phyloP scores from a whole-genome alignment of 345 rosid species.

The Kernera saxatilis region DNA sequence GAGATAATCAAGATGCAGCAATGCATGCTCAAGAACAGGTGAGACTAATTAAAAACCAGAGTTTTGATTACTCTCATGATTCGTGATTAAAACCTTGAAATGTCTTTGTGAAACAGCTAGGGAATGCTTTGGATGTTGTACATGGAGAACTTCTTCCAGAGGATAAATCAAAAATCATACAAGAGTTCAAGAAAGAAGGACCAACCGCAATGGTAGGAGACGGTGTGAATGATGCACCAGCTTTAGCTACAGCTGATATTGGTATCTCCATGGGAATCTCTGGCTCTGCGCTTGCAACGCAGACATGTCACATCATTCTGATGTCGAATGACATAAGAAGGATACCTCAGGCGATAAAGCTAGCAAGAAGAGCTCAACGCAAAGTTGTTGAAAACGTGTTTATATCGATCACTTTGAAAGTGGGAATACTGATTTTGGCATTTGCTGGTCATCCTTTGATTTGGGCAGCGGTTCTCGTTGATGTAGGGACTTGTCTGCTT shows the following conservation, averaged over 20 bases:
- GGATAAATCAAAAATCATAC: constrained; percentile 56
- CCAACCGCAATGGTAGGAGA: constrained; percentile 85
- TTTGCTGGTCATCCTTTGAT: constrained; percentile 75
- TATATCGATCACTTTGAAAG: constrained; percentile 54
- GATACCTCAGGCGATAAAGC: constrained; percentile 59
- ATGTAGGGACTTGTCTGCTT: constrained; percentile 81
- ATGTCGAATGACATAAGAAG: constrained; percentile 86
- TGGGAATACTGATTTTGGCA: constrained; percentile 62
- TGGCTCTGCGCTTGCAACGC: constrained; percentile 87
- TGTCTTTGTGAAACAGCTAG: constrained; percentile 39
- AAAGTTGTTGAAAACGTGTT: constrained; percentile 62
- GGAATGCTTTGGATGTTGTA: constrained; percentile 49
- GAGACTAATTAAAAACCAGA: neutral
- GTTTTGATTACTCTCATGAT: neutral
- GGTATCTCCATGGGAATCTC: constrained; percentile 98
- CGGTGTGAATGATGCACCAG: constrained; percentile 92
- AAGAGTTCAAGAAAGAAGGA: constrained; percentile 53
- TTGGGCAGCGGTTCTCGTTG: constrained; percentile 93
- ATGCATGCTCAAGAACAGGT: constrained; percentile 75
- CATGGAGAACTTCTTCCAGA: constrained; percentile 82
- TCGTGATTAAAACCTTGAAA: neutral
- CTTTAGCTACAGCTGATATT: constrained; percentile 79
- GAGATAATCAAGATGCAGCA: constrained; percentile 69
- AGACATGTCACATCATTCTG: constrained; percentile 73
- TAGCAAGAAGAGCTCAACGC: constrained; percentile 51